Evolutionary conservation across 306 rosid genomes (phyloP), one percentile per base, ranked within the genome.

Genomic region (Inga laurina): DNA sequence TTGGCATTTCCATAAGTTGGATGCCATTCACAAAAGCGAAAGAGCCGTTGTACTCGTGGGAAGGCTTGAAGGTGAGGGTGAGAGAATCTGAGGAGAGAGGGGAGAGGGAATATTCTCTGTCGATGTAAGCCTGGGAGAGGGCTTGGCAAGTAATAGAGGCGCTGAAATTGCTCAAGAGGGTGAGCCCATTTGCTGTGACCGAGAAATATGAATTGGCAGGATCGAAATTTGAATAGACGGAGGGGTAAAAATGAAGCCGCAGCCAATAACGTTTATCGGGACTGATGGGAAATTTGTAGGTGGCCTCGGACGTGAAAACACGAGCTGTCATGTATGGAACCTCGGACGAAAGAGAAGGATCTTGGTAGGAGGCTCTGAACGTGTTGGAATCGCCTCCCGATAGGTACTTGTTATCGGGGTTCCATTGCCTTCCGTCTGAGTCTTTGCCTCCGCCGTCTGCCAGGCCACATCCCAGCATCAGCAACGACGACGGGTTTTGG

Each of bases 271-370:
- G 93, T 57, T 84, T 88, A 24, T 84, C 69, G 0, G 82, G 45
- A 30, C 69, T 21, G 16, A 88, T 37, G 5, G 85, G 85, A 75
- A 90, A 84, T 51, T 74, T 86, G 76, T 90, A 90, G 10, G 87
- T 5, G 39, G 88, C 11, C 46, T 90, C 84, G 0, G 91, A 82
- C 41, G 24, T 61, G 83, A 88, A 86, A 86, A 90, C n/a, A 27
- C 91, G 41, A 3, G 90, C 91, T 6, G 91, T 61, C 93, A 88
- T 90, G 82, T 90, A 90, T 27, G 93, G 91, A 70, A 88, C 83
- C 81, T 73, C 70, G 8, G 87, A 80, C 8, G n/a, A 2, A 15
- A 90, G 70, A 5, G 93, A 90, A 76, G 93, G 91, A 65, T 90
- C 90, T 80, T 90, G 93, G 78, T 9, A 84, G 0, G 86, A 56